Percentiles rank a stretch among this genome's conserved stretches.
phyloP scores from a whole-genome alignment of 208 protist genomes.

The Leptomonas seymouri region DNA sequence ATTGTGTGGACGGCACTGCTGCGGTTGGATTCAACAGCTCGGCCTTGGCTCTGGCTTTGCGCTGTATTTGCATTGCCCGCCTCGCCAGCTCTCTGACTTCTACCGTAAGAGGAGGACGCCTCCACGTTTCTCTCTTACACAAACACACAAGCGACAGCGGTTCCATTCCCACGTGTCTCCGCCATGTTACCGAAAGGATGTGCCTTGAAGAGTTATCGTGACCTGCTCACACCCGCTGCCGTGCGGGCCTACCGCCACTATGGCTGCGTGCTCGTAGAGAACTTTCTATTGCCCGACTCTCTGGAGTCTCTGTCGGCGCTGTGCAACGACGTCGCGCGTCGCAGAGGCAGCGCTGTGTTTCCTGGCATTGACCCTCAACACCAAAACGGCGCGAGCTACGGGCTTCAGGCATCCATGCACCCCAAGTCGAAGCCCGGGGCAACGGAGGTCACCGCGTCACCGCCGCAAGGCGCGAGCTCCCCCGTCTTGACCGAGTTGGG shows the following conservation, averaged over 20 bases:
- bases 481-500: constrained; percentile 8
- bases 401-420: constrained; percentile 35
- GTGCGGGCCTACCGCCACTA: constrained; percentile 69
- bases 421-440: constrained; percentile 7
- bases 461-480: neutral
- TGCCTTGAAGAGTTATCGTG: constrained; percentile 41
- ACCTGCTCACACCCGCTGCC: constrained; percentile 41
- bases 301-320: constrained; percentile 34
- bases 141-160: neutral
- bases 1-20: neutral
- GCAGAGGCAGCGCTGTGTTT: constrained; percentile 52
- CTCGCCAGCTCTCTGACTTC: no score
- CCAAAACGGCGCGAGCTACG: constrained; percentile 33
- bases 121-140: neutral
- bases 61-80: no score
- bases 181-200: constrained; percentile 21
- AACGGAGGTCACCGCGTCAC: neutral
- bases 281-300: constrained; percentile 32
- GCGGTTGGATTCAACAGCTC: no score
- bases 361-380: constrained; percentile 65
- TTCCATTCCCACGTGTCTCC: no score
- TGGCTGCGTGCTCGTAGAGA: constrained; percentile 55
- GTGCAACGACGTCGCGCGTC: constrained; percentile 32
- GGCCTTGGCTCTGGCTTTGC: no score
- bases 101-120: neutral